Base-by-base conservation (phyloP, 371 early-diverging fungal genomes). In the Syncephalastrum monosporum region DNA sequence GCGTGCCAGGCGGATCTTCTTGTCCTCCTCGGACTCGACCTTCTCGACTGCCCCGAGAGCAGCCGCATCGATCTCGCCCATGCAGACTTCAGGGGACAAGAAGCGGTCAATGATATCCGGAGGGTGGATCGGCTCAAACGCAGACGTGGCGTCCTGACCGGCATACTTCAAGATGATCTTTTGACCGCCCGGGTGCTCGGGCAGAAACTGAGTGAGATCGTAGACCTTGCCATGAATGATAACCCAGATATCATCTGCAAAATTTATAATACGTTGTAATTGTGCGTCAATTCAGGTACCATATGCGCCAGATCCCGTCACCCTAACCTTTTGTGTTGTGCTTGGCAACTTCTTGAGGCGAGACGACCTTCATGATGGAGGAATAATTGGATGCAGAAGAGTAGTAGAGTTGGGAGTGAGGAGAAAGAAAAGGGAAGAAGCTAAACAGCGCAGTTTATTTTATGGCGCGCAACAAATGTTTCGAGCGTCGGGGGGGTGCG, bases 171-270 rank as follows among this genome's bases (percentile, higher is more conserved):
- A 51, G 53, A 85, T 85, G 19, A 85, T 82, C 50, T 82, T 83
- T 54, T 76, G 77, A 10, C 88, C 88, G 43, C 90, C 86, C 27
- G 87, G 86, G 61, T 87, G 88, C 56, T 86, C 76, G 14, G 79
- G 79, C 16, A 79, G 57, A 71, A 94, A 94, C 27, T 82, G 69
- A 29, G 95, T 93, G 42, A 90, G 84, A 65, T 95, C 90, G 60
- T 91, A 89, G 13, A 96, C 94, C 62, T 88, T 81, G 52, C 85
- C 90, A 60, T 89, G 83, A 42, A 95, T 77, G 53, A 92, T 81
- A 45, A 94, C 84, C 96, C 96, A 95, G 56, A 89, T 73, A 72
- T 94, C 93, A 47, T 72, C 76, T 79, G 42, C 15, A 42, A 12
- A 57, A 33, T 15, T 33, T 29, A 33, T 6, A 8, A 46, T 27